Percentiles rank a stretch among this genome's conserved stretches.
Conservation (phyloP, 345 rosid genomes). For the Euphorbia peplus region DNA sequence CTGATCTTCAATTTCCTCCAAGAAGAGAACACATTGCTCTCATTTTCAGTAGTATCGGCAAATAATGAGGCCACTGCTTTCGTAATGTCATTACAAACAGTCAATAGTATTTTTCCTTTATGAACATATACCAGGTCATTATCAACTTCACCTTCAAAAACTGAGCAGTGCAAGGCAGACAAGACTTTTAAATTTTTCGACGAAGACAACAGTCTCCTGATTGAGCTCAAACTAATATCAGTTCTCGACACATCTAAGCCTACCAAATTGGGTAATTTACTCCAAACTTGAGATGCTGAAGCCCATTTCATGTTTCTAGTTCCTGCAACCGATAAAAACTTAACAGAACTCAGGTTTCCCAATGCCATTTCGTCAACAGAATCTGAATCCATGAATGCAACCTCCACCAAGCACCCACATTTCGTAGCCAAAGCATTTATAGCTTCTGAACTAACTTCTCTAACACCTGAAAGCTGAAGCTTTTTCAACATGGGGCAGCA, state of each 20-base stretch:
- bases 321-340: conserved; percentile 34
- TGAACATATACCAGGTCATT: conserved; percentile 6
- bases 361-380: conserved; percentile 31
- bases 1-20: conserved; percentile 25
- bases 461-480: conserved; percentile 35
- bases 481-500: conserved; percentile 36
- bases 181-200: conserved; percentile 25
- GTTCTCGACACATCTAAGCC: conserved; percentile 41
- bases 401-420: conserved; percentile 26
- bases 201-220: conserved; percentile 20
- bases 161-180: conserved; percentile 31
- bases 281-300: conserved; percentile 27
- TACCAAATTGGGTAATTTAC: conserved; percentile 26
- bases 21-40: conserved; percentile 4
- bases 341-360: conserved; percentile 30
- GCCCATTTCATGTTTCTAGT: conserved; percentile 38
- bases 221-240: conserved; percentile 24
- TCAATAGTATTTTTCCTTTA: conserved; percentile 26
- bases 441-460: conserved; percentile 31
- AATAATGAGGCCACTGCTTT: conserved; percentile 30
- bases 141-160: conserved; percentile 29
- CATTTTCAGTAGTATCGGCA: conserved; percentile 19
- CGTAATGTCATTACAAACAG: conserved; percentile 26
- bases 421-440: conserved; percentile 35
- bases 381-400: conserved; percentile 31